Evolutionary conservation across 306 rosid genomes (phyloP), one percentile per base, ranked within the genome.

Genomic region (Albizia julibrissin): DNA sequence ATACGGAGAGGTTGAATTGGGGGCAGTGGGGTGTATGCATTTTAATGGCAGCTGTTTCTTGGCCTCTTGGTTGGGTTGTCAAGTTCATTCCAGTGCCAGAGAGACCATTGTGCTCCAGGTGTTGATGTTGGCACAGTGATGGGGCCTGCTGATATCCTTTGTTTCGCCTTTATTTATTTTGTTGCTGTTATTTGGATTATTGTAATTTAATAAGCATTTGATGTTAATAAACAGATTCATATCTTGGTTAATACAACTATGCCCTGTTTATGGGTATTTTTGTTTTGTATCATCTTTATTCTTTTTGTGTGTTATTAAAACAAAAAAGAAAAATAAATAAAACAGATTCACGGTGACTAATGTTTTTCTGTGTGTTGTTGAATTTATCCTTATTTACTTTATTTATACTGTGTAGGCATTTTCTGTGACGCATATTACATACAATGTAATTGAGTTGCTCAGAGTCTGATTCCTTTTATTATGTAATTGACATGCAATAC

Each of bases 1-100:
- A 62, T 46, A 72, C 84, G 8, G 79, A 80, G 22, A 72, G 79
- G 31, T 80, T 80, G 73, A 80, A 72, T 73, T 72, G 73, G 84
- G 73, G 33, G 29, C 84, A 80, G 0, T 80, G 84, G 84, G 73
- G 65, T 59, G 39, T 14, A 6, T 80, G 84, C 74, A 31, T 80
- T 64, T 21, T 69, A 64, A 10, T 81, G 6, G 79, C 75, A 47
- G 68, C 66, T 14, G 9, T 81, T n/a, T 34, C 69, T 64, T 81
- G 79, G 80, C 84, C 84, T 15, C 15, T 81, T 40, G 84, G 84
- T 22, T 74, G 68, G 79, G 6, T 12, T 10, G 79, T 81, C 6
- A 81, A 81, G 80, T 74, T 42, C 10, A 46, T 81, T 44, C 79
- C 73, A n/a, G 69, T 81, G 5, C 79, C 79, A 47, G 2, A 47